Evolutionary conservation across 148 eudicot species (phyloP), one percentile per base, ranked within the genome.

Genomic region (Rhododendron mucronatum): DNA sequence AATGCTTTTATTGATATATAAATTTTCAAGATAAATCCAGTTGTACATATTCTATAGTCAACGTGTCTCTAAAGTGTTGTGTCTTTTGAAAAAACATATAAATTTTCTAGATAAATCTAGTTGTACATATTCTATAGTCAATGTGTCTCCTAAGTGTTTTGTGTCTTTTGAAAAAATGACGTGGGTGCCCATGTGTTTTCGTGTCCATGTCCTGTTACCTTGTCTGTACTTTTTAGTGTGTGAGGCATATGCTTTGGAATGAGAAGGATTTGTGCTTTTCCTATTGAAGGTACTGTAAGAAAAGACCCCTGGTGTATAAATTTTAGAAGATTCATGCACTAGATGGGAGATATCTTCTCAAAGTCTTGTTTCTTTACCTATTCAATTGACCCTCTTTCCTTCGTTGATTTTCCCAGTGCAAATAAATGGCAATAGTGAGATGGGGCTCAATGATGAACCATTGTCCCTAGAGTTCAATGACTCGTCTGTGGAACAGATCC

Each of bases 401-500:
- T 44, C 30, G 35, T 85, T 41, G 82, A 85, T 69, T 59, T 80
- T 80, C 82, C 75, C 85, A 33, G 89, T 87, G 71, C 89, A 87
- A 65, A 61, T 69, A 81, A 86, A 85, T 55, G 90, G 84, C 30
- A 76, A 78, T 50, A 88, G 82, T 81, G 92, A 83, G 86, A 82
- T 83, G 63, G 90, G 87, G 57, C 20, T 59, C 39, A 69, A 81
- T 48, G 91, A 87, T 53, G 95, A 91, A 78, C 81, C 83, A 85
- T 50, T 87, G 59, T 85, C 86, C n/a, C 90, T 89, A 30, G 91
- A 92, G 79, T 89, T 88, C 51, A 87, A 87, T 81, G 89, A 93
- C 87, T 84, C 79, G 85, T 84, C 90, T 35, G 85, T 90, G 85
- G 99, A 95, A 83, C 82, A 89, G 84, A 81, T 95, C 20, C 90